These are phyloP conservation scores for Zizania palustris DNA, from an alignment of 202 grass and related monocot genomes.

Conservation along the genomic window DNA sequence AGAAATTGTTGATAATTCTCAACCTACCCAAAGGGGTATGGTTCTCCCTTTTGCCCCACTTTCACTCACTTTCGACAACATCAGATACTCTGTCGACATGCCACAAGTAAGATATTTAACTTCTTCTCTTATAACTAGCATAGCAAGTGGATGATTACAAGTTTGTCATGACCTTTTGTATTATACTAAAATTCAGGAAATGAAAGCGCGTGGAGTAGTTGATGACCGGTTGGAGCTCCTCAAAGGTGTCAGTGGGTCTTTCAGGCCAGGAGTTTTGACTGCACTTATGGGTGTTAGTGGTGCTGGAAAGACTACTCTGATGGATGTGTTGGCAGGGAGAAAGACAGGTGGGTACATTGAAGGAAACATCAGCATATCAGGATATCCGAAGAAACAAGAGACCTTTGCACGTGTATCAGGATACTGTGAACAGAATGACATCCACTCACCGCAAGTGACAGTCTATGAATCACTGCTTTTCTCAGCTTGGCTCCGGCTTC, in stretches of 20 bases:
- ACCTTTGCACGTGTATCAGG: constrained; percentile 89
- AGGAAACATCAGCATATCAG: constrained; percentile 77
- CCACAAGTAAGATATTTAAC: constrained; percentile 55
- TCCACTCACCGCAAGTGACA: constrained; percentile 85
- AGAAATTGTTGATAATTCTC: constrained; percentile 27
- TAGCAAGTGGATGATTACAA: neutral
- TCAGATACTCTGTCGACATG: constrained; percentile 92
- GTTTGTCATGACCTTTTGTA: constrained; percentile 13
- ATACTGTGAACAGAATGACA: constrained; percentile 90
- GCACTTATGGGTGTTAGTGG: constrained; percentile 95
- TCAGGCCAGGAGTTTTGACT: constrained; percentile 88
- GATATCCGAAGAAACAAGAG: constrained; percentile 92
- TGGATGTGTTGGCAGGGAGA: constrained; percentile 92
- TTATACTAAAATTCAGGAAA: constrained; percentile 63
- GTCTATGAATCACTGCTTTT: constrained; percentile 85
- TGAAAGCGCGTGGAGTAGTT: constrained; percentile 71
- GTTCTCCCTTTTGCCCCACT: constrained; percentile 79
- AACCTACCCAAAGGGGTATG: constrained; percentile 64
- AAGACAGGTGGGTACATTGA: constrained; percentile 89
- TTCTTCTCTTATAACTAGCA: neutral
- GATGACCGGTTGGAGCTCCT: constrained; percentile 82
- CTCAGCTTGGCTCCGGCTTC: constrained; percentile 86
- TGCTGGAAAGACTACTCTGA: constrained; percentile 88
- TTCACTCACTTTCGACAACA: constrained; percentile 69
- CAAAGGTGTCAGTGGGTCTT: constrained; percentile 85